These are phyloP conservation scores for Hysterium pulicare DNA, from an alignment of 2,329 filamentous ascomycete species.

Conservation along the genomic window DNA sequence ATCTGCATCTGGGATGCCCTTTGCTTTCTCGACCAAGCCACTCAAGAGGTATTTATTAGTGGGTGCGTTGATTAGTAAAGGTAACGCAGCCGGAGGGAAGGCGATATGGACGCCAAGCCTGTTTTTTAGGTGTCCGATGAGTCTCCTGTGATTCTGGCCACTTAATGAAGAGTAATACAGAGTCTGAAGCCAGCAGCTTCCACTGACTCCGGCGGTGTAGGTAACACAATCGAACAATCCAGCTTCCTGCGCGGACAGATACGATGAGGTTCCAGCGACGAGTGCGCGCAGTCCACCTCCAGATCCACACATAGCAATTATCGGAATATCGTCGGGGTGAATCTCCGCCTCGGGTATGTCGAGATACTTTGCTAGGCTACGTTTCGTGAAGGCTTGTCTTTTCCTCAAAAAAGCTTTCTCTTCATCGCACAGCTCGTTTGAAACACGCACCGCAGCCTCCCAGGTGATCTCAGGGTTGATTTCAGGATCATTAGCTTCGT, in stretches of 20 bases:
- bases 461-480: constrained; percentile 84
- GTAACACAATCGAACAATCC: constrained; percentile 92
- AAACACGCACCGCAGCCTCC: constrained; percentile 78
- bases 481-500: constrained; percentile 78
- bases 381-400: constrained; percentile 64
- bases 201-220: constrained; percentile 93
- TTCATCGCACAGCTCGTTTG: constrained; percentile 74
- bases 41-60: constrained; percentile 90
- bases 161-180: constrained; percentile 81
- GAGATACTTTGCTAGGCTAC: constrained; percentile 79
- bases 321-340: constrained; percentile 88
- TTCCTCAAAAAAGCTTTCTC: constrained; percentile 72
- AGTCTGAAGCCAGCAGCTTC: constrained; percentile 91
- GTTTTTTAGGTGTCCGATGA: constrained; percentile 83
- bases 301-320: constrained; percentile 91
- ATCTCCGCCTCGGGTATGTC: constrained; percentile 73
- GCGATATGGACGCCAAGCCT: constrained; percentile 86
- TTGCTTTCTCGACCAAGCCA: constrained; percentile 87
- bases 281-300: constrained; percentile 87
- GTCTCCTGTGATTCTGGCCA: constrained; percentile 60
- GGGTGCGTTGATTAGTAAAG: constrained; percentile 77
- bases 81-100: constrained; percentile 80
- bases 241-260: constrained; percentile 77
- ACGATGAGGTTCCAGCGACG: constrained; percentile 84
- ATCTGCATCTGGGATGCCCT: constrained; percentile 72